Evolutionary conservation across 768 basidiomycete genomes (phyloP), one percentile per base, ranked within the genome.

Genomic region (Lactarius pseudohatsudake): DNA sequence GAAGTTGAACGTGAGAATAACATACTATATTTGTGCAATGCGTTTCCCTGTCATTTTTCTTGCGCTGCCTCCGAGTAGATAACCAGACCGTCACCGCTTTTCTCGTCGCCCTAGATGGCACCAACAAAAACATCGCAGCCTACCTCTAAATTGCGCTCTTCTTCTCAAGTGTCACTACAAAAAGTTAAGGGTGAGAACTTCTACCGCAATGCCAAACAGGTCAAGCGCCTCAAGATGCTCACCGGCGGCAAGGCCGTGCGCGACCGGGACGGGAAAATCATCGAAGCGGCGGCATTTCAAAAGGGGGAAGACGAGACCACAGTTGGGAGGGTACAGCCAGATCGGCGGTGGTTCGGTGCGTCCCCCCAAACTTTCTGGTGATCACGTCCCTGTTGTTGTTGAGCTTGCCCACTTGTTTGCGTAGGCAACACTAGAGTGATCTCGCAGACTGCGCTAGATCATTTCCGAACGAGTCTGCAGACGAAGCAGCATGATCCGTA

Each of bases 401-500:
- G 3, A 68, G 58, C 38, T 53, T 62, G 34, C 54, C 22, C 5
- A 50, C 26, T 36, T 16, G 54, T 64, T 22, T 69, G 58, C 34
- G 30, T 70, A 96, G 95, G 96, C 53, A 98, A 98, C 77, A 98
- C 97, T n/a, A 82, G 97, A 74, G 96, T 98, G 41, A 98, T 99
- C 74, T 95, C 94, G 26, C 96, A 99, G 75, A 91, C 87, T 30
- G 96, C 96, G 16, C 80, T 99, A 72, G 95, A 97, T 74, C 97
- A 98, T 77, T 99, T 99, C 80, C 82, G 96, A 60, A 94, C 91
- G 16, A 94, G 92, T 72, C 84, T 99, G 55, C 82, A 85, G 28
- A 81, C 84, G 15, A 93, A 88, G 76, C 93, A 94, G 72, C 84
- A 92, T 78, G 96, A 98, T 73, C 97, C 97, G 0, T 99, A 98